Base-by-base conservation (phyloP, 192 early-diverging fungal genomes). In the Coemansia sp. region DNA sequence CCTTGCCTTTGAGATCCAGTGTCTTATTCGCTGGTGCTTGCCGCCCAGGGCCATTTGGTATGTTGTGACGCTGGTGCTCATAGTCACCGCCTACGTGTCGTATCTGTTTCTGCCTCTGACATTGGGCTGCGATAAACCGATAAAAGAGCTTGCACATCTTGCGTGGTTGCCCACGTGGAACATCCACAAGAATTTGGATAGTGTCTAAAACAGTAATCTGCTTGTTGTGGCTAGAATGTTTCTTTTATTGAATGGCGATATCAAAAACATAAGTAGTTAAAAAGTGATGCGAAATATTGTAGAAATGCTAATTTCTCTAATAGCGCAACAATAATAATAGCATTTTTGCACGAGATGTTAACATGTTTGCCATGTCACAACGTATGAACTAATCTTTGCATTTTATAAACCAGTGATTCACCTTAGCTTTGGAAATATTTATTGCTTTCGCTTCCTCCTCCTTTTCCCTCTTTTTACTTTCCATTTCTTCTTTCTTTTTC, bases 81-180 rank as follows among this genome's bases (percentile, higher is more conserved):
- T 65, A 4, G 70, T 63, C 16, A 59, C 63, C 2, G 74, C 78
- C 42, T 52, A 48, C 22, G 85, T 86, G 26, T 95, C 91, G 67
- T 62, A 85, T 62, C 85, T 84, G 61, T 94, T 94, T 68, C 78
- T 87, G 65, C 88, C 90, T 57, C 76, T 92, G 41, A 87, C 90
- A 2, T 95, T 90, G 83, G 94, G 94, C 21, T 85, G 93, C 67
- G 70, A 72, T 21, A 86, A 86, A 13, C 86, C 91, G 9, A 83
- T 84, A 3, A 66, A 26, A 18, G 75, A 84, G 48, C 82, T 84
- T 59, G 66, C 69, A 12, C 76, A 82, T n/a, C 77, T 86, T 5
- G 71, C 75, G 22, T 95, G 94, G 94, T 73, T 89, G 8, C 73
- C 67, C 13, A 81, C 83, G 1, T 95, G 94, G 94, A 93, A 92